phyloP scores from a whole-genome alignment of 306 rosid species.

The Medicago ruthenica region DNA sequence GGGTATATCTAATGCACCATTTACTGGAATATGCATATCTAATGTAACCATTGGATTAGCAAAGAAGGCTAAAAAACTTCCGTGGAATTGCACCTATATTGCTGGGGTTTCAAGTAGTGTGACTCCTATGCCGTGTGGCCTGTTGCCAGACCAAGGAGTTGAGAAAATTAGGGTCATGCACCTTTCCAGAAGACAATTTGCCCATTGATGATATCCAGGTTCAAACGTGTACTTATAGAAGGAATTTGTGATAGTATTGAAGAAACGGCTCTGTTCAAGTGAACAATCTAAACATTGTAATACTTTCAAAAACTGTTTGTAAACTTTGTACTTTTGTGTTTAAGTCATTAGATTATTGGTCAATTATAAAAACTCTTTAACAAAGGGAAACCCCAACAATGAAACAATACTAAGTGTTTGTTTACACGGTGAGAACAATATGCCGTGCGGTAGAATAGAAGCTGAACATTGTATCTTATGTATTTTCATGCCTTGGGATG shows the following conservation, averaged over 20 bases:
- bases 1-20: slow-evolving; percentile 67
- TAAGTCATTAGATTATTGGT: not conserved
- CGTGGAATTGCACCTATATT: slow-evolving; percentile 71
- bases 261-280: slow-evolving; percentile 18
- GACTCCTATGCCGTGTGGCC: slow-evolving; percentile 64
- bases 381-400: not conserved
- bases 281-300: slow-evolving; percentile 26
- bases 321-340: slow-evolving; percentile 8
- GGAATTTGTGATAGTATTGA: slow-evolving; percentile 40
- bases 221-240: slow-evolving; percentile 57
- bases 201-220: slow-evolving; percentile 57
- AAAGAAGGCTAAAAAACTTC: slow-evolving; percentile 60
- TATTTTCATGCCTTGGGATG: not conserved
- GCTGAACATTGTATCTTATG: not conserved
- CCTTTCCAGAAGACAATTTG: slow-evolving; percentile 61
- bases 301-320: slow-evolving; percentile 38
- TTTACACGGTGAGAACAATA: not conserved
- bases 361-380: slow-evolving; percentile 25
- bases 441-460: not conserved
- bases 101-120: slow-evolving; percentile 70
- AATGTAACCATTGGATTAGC: slow-evolving; percentile 71
- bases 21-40: slow-evolving; percentile 74
- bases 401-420: slow-evolving; percentile 10
- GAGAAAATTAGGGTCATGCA: slow-evolving; percentile 46
- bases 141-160: slow-evolving; percentile 60